These are phyloP conservation scores for Nicotiana benthamiana DNA, from an alignment of 257 asterid species.

Conservation along the genomic window DNA sequence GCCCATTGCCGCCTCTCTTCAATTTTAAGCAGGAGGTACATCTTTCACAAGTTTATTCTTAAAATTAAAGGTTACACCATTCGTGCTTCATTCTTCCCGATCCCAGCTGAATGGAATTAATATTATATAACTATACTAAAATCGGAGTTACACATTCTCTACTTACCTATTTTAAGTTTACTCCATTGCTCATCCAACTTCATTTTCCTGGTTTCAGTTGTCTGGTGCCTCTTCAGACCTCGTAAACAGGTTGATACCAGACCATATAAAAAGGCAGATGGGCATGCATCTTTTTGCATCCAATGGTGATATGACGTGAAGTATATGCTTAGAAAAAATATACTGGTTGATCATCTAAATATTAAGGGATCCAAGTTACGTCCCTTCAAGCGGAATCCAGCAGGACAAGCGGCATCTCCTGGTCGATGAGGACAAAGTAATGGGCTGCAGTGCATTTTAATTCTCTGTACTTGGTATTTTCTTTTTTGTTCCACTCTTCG, in stretches of 20 bases:
- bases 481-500: neutral
- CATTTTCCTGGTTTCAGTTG: conserved; percentile 31
- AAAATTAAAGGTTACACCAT: neutral
- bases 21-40: conserved; percentile 88
- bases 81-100: neutral
- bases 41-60: neutral
- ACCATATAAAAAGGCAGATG: conserved; percentile 72
- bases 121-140: neutral
- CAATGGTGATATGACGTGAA: conserved; percentile 44
- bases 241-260: conserved; percentile 76
- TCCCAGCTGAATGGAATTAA: neutral
- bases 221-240: conserved; percentile 75
- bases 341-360: neutral
- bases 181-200: neutral
- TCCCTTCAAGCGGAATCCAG: conserved; percentile 2
- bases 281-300: conserved; percentile 62
- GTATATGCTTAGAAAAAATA: neutral
- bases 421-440: neutral
- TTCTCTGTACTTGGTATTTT: neutral
- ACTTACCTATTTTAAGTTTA: neutral
- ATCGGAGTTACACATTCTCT: neutral
- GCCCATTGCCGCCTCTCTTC: conserved; percentile 79
- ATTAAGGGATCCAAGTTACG: conserved; percentile 5
- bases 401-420: neutral
- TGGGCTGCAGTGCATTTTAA: conserved; percentile 6